Conservation (phyloP, 345 rosid species). For the Corchorus olitorius region DNA sequence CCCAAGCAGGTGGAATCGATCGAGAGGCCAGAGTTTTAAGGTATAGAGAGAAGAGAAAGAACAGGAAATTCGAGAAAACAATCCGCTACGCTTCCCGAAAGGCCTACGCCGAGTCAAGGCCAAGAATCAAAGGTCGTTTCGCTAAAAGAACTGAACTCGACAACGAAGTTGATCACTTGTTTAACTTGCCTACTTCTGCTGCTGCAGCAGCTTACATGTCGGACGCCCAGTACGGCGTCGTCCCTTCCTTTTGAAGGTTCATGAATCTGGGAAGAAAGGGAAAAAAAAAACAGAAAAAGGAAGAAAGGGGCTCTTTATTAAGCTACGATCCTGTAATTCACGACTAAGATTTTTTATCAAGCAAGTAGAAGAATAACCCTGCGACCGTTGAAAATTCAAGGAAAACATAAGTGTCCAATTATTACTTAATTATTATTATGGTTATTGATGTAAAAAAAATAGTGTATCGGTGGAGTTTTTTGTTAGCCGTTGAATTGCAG, state of each 20-base stretch:
- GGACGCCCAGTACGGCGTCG: slow-evolving; percentile 64
- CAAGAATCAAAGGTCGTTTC: slow-evolving; percentile 92
- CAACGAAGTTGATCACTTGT: slow-evolving; percentile 37
- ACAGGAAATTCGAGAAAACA: slow-evolving; percentile 93
- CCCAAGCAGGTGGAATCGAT: slow-evolving; percentile 54
- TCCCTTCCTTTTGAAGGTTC: slow-evolving; percentile 52
- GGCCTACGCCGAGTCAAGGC: slow-evolving; percentile 94
- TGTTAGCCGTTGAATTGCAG: background rate
- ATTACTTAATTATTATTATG: background rate
- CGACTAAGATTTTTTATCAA: background rate
- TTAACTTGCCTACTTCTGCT: slow-evolving; percentile 24
- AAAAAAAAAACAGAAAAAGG: background rate
- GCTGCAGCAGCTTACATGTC: slow-evolving; percentile 22
- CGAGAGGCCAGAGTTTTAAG: slow-evolving; percentile 90
- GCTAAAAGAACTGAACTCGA: slow-evolving; percentile 71
- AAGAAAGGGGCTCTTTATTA: background rate
- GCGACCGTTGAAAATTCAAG: background rate
- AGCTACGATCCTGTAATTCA: background rate
- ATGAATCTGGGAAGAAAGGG: background rate
- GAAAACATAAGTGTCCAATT: background rate
- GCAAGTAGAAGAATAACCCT: background rate
- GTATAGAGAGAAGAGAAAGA: slow-evolving; percentile 98
- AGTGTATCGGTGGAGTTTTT: slow-evolving; percentile 13
- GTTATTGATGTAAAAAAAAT: slow-evolving; percentile 17
- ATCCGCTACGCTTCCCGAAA: slow-evolving; percentile 92